These are phyloP conservation scores for Arthrobotrys iridis DNA, from an alignment of 2,329 filamentous ascomycete genomes.

Conservation along the genomic window DNA sequence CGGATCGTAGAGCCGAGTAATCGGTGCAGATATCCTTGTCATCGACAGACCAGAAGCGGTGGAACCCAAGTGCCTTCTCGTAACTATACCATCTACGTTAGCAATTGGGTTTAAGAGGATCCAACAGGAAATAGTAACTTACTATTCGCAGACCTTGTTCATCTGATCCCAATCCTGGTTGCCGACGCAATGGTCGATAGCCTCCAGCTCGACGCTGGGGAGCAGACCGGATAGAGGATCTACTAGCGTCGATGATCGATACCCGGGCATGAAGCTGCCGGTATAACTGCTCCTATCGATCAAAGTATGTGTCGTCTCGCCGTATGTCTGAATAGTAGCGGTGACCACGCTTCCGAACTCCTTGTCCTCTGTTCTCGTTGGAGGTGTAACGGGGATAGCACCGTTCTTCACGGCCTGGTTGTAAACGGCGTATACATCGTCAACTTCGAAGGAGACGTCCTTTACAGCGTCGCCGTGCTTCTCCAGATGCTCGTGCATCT, in stretches of 20 bases:
- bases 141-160: conserved; percentile 71
- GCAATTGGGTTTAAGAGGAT: conserved; percentile 1
- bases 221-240: conserved; percentile 64
- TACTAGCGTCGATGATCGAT: conserved; percentile 67
- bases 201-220: conserved; percentile 66
- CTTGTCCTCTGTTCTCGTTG: conserved; percentile 64
- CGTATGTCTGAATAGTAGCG: conserved; percentile 89
- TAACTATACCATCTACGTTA: conserved; percentile 71
- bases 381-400: conserved; percentile 71
- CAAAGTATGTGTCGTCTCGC: conserved; percentile 93
- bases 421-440: conserved; percentile 85
- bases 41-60: conserved; percentile 97
- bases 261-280: conserved; percentile 85
- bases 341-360: conserved; percentile 67
- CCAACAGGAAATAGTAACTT: conserved; percentile 56
- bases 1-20: conserved; percentile 84
- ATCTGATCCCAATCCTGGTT: conserved; percentile 97
- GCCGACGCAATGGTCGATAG: conserved; percentile 95
- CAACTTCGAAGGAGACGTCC: conserved; percentile 94
- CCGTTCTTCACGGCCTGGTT: conserved; percentile 74
- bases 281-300: conserved; percentile 76
- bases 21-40: conserved; percentile 93
- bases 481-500: conserved; percentile 85
- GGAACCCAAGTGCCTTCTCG: conserved; percentile 88
- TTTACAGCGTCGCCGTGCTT: conserved; percentile 93